Evolutionary conservation across 805 yeast species (phyloP), one percentile per base, ranked within the genome.

Genomic region (Ogataea trehalophila): DNA sequence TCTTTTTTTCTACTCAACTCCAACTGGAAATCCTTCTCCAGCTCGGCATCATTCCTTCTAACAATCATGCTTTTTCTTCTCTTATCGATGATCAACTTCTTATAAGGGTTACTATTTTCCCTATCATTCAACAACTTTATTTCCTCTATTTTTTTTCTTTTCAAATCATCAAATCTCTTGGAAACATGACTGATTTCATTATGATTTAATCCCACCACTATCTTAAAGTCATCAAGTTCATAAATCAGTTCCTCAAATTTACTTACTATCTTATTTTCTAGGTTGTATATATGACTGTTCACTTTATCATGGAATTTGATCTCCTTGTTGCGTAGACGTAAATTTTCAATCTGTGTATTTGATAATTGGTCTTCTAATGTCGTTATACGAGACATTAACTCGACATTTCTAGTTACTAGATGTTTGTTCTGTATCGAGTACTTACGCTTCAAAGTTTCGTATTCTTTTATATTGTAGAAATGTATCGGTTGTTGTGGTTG

Each of bases 381-480:
- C 4, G 74, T 62, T 23, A 84, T 68, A 52, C 71, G 77, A 36
- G 73, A 60, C 71, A 75, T 69, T 59, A 83, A 66, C 20, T 71
- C 60, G 3, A 84, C 74, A 59, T 81, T 83, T 43, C 74, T 76
- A 51, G 73, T 77, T 1, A 87, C 87, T 26, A 85, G 63, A n/a
- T 76, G 73, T 45, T 70, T 71, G 62, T 85, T 85, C 56, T 79
- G 83, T n/a, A 59, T 60, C 6, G 61, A 42, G 45, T 69, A 73
- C 41, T 64, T 57, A 34, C 55, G 47, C 43, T 59, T 58, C 17
- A 60, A 26, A 26, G 11, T 9, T 3, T 26, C 31, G 31, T 26
- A 26, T 26, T 26, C 31, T 6, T 26, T 11, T 26, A 3, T 26
- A 26, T 13, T 26, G 11, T 26, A 26, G 13, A 26, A 26, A 26